Evolutionary conservation across 192 early-diverging fungal genomes (phyloP).

Genomic region (Rhizoclosmatium sp.): DNA sequence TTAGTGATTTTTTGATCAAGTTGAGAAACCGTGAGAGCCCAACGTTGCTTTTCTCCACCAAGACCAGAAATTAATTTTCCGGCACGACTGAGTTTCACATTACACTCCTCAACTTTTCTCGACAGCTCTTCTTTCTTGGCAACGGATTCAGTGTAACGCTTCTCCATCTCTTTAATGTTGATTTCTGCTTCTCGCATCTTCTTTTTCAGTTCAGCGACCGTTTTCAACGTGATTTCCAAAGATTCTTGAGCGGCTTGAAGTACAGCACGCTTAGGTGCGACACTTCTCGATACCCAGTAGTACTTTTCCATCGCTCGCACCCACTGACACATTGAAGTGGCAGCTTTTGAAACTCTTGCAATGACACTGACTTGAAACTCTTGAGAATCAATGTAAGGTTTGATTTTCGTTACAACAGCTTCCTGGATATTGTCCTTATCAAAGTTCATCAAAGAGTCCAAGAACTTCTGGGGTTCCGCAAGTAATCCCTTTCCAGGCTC

Average conservation of each 20-base stretch:
- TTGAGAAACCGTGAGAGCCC: constrained; percentile 64
- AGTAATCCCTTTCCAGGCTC: constrained; percentile 52
- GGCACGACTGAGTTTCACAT: constrained; percentile 62
- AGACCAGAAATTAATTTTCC: constrained; percentile 67
- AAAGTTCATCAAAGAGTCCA: constrained; percentile 67
- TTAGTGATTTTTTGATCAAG: constrained; percentile 64
- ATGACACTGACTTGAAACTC: constrained; percentile 69
- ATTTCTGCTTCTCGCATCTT: constrained; percentile 66
- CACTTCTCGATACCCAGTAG: constrained; percentile 64
- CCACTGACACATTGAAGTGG: constrained; percentile 71
- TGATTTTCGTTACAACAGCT: constrained; percentile 60
- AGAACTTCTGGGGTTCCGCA: constrained; percentile 67
- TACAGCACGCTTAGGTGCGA: constrained; percentile 65
- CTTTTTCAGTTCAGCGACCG: constrained; percentile 64
- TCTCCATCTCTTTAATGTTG: constrained; percentile 73
- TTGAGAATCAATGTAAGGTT: constrained; percentile 70
- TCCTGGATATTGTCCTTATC: constrained; percentile 70
- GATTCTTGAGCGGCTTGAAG: constrained; percentile 65
- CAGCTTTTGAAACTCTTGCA: constrained; percentile 64
- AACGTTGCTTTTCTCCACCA: constrained; percentile 67
- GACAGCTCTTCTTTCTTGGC: constrained; percentile 71
- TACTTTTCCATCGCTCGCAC: constrained; percentile 74
- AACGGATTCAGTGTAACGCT: constrained; percentile 62
- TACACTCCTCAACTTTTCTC: constrained; percentile 67
- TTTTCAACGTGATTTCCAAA: constrained; percentile 63